Conservation (phyloP, 331 rosid species). For the Rhamnella rubrinervis region DNA sequence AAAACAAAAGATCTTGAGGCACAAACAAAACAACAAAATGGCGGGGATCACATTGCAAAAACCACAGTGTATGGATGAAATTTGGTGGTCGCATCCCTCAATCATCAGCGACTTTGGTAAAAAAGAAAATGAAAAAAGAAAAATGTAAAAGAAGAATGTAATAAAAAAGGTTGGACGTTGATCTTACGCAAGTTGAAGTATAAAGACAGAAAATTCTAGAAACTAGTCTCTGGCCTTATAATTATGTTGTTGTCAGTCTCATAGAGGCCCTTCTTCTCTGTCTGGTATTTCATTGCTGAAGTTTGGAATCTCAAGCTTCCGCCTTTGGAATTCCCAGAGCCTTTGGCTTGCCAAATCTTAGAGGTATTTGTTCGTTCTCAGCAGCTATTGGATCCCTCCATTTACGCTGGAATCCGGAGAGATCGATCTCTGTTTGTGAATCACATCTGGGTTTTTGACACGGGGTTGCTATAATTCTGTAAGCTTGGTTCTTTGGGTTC, state of each 20-base stretch:
- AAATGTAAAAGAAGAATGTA: not conserved
- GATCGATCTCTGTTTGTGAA: not conserved
- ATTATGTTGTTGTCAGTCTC: not conserved
- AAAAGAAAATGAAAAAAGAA: not conserved
- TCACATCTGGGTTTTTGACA: not conserved
- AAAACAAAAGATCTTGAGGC: not conserved
- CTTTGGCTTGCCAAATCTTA: not conserved
- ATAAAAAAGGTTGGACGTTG: conserved; percentile 26
- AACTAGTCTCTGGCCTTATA: conserved; percentile 17
- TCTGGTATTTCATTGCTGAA: too few species aligned
- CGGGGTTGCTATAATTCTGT: not conserved
- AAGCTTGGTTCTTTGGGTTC: conserved; percentile 12
- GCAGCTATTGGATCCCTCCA: not conserved
- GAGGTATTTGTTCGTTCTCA: not conserved
- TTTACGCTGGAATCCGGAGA: not conserved
- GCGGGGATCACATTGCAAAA: not conserved
- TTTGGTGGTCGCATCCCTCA: too few species aligned
- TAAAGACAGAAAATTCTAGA: conserved; percentile 46
- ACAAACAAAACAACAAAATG: not conserved
- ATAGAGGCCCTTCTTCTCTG: not conserved
- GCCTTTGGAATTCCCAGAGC: too few species aligned
- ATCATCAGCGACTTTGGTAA: too few species aligned
- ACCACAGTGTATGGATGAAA: not conserved
- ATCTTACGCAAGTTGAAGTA: conserved; percentile 47
- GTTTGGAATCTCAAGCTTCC: conserved; percentile 1